phyloP scores from a whole-genome alignment of 345 rosid species.

The Brassica cretica region DNA sequence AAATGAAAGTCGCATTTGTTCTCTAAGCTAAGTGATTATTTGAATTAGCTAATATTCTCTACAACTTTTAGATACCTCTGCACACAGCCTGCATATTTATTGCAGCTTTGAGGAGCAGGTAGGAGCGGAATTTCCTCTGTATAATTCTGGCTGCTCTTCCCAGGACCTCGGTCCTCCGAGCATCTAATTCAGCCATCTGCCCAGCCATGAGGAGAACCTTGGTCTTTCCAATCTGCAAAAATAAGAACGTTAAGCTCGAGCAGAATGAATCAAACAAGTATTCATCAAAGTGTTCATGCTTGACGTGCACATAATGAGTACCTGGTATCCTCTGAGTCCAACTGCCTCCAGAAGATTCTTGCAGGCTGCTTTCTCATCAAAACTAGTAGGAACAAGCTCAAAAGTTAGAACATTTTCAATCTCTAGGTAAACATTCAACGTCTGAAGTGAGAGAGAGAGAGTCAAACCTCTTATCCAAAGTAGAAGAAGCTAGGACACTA shows the following conservation, averaged over 20 bases:
- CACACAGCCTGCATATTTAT: conserved; percentile 70
- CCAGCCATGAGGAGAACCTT: conserved; percentile 95
- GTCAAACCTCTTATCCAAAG: conserved; percentile 69
- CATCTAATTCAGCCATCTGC: conserved; percentile 92
- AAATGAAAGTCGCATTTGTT: neutral
- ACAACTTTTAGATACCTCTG: conserved; percentile 52
- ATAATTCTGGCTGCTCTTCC: conserved; percentile 90
- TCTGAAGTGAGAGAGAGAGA: conserved; percentile 17
- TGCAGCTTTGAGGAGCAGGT: conserved; percentile 67
- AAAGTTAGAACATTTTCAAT: conserved; percentile 26
- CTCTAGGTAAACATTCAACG: conserved; percentile 9
- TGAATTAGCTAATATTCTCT: neutral
- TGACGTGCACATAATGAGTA: conserved; percentile 21
- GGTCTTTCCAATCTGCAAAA: conserved; percentile 85
- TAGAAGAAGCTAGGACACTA: conserved; percentile 73
- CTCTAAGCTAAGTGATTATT: neutral
- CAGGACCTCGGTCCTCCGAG: conserved; percentile 78
- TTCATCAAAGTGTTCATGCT: neutral
- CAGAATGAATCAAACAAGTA: neutral
- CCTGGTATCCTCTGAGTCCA: conserved; percentile 84
- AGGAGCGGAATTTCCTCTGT: conserved; percentile 88
- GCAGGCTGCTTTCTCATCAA: conserved; percentile 82
- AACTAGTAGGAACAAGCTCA: conserved; percentile 48
- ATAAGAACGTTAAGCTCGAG: neutral
- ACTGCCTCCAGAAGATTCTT: conserved; percentile 75